Conservation (phyloP, 2,329 filamentous ascomycete species). For the Phyllosticta capitalensis region DNA sequence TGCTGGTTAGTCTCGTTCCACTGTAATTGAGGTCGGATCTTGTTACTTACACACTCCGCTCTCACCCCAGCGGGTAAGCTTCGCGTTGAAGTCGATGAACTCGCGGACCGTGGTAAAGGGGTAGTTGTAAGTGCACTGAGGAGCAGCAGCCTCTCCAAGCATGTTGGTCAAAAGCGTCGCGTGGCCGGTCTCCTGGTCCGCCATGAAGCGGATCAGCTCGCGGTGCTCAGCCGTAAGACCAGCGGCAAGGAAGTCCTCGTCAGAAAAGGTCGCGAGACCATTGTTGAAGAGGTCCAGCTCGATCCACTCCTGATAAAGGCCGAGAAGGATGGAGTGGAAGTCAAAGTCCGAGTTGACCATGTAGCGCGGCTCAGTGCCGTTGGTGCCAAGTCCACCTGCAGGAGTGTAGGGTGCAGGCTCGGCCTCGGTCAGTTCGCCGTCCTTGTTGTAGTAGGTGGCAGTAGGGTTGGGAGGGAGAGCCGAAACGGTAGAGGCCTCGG, state of each 20-base stretch:
- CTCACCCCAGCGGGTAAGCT: constrained; percentile 74
- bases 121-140: constrained; percentile 74
- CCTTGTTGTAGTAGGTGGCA: constrained; percentile 60
- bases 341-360: constrained; percentile 74
- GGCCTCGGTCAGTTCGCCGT: constrained; percentile 58
- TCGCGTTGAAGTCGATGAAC: constrained; percentile 76
- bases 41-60: constrained; percentile 53
- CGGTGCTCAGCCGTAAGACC: constrained; percentile 62
- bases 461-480: constrained; percentile 49
- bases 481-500: constrained; percentile 49
- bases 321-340: constrained; percentile 66
- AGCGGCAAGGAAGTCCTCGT: constrained; percentile 57
- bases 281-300: constrained; percentile 76
- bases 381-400: constrained; percentile 61
- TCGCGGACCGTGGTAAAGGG: constrained; percentile 65
- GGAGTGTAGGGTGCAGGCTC: constrained; percentile 65
- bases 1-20: not conserved
- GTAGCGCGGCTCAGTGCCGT: constrained; percentile 67
- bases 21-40: not conserved
- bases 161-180: constrained; percentile 70
- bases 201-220: constrained; percentile 66
- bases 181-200: constrained; percentile 66
- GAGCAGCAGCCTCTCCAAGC: constrained; percentile 59
- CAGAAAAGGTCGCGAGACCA: constrained; percentile 59
- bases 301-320: constrained; percentile 74